These are phyloP conservation scores for Tolypocladium capitatum DNA, from an alignment of 2,329 filamentous ascomycete genomes.

Conservation along the genomic window DNA sequence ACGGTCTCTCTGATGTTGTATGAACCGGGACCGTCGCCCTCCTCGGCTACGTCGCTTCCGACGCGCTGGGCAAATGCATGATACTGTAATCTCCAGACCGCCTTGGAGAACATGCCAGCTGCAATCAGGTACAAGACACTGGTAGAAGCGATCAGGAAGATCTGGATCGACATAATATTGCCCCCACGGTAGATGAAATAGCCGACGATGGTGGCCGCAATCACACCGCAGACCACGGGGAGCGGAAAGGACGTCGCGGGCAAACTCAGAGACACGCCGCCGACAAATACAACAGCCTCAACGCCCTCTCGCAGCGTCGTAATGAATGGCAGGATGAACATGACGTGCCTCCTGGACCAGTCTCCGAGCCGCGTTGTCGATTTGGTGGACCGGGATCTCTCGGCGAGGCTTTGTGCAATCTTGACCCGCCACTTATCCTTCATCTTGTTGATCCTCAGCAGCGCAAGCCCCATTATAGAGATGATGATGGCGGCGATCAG, in stretches of 20 bases:
- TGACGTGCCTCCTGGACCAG: not conserved
- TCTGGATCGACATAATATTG: conserved; percentile 31
- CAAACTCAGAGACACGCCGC: not conserved
- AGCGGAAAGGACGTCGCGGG: not conserved
- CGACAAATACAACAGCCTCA: not conserved
- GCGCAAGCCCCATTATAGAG: conserved; percentile 53
- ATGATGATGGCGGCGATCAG: conserved; percentile 41
- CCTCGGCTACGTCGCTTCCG: not conserved
- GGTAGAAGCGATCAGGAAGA: conserved; percentile 66
- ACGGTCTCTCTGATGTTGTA: conserved; percentile 66
- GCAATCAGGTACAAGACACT: conserved; percentile 72
- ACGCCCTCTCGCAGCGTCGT: not conserved
- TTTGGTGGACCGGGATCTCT: conserved; percentile 27
- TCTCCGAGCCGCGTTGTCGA: not conserved
- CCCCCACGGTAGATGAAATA: conserved; percentile 48
- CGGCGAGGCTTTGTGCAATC: conserved; percentile 48
- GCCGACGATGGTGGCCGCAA: conserved; percentile 42
- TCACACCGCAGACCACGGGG: not conserved
- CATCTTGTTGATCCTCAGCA: conserved; percentile 63
- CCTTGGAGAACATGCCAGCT: conserved; percentile 64
- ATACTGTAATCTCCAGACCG: conserved; percentile 43
- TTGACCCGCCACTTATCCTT: conserved; percentile 68
- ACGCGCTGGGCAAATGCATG: not conserved
- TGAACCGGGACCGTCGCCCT: conserved; percentile 50
- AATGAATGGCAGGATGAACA: not conserved